Evolutionary conservation across 306 rosid genomes (phyloP).

Genomic region (cucumber (Cucumis sativus)): DNA sequence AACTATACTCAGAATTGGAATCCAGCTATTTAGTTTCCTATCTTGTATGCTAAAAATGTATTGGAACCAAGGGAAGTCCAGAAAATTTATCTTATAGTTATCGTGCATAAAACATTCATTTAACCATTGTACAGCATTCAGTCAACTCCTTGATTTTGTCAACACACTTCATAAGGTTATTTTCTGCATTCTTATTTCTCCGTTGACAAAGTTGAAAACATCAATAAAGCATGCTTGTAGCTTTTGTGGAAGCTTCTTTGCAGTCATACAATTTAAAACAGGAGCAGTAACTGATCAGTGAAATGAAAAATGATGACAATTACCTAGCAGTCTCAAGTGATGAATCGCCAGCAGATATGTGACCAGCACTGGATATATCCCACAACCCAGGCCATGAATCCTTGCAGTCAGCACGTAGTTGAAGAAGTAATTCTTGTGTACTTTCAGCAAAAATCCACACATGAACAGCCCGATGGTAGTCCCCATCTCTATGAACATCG

Average conservation of each 20-base stretch:
- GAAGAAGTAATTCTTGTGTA: constrained; percentile 68
- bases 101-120: background rate
- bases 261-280: background rate
- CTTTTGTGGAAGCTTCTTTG: background rate
- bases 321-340: constrained; percentile 74
- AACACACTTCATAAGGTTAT: background rate
- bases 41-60: background rate
- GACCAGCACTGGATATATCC: constrained; percentile 97
- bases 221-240: background rate
- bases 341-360: constrained; percentile 71
- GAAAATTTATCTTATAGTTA: background rate
- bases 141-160: background rate
- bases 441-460: constrained; percentile 79
- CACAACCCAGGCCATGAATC: constrained; percentile 82
- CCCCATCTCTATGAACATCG: constrained; percentile 80
- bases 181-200: background rate
- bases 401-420: constrained; percentile 67
- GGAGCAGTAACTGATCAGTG: background rate
- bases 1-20: background rate
- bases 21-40: background rate
- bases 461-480: constrained; percentile 92
- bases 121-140: background rate
- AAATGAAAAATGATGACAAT: background rate
- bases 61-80: background rate
- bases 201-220: background rate